Evolutionary conservation across 2,329 filamentous ascomycete genomes (phyloP), one percentile per base, ranked within the genome.

Genomic region (Alternaria panax): DNA sequence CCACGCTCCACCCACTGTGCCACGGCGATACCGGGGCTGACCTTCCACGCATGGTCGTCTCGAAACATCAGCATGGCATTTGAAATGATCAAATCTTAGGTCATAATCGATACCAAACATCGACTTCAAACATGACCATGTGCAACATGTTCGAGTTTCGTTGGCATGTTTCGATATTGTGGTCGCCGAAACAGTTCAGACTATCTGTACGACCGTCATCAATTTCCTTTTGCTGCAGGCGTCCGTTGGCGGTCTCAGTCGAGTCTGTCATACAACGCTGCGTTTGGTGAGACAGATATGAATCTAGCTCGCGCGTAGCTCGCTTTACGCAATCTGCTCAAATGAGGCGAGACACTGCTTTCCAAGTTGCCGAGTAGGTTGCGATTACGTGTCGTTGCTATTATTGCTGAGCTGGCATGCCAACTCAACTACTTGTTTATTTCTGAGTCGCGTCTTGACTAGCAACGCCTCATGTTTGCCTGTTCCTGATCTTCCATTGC

Each of bases 381-480:
- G 41, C 40, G 40, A 51, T 24, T 25, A 34, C 45, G 45, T 48
- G 36, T 53, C 48, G 46, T 54, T 47, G 30, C 51, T 25, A 50
- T 43, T 34, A 32, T 32, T 53, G 59, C 54, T 66, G 64, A 53
- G 55, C 50, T 64, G 64, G 59, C 59, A 52, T 59, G 53, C 48
- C 59, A 59, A 47, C 60, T 52, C 55, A 50, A 42, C 51, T 34
- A 11, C 24, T 54, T 41, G 18, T 22, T 36, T 43, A 38, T 45
- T 52, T 51, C 54, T 51, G 40, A 34, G 25, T 54, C 57, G 30
- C 46, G 18, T 7, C 45, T 41, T 47, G 38, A 54, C 46, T 25
- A 48, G 54, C 57, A 55, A 60, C 58, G 42, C 59, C 56, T 47
- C 36, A 24, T 18, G 27, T 47, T 28, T 59, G 45, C 41, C 30